Base-by-base conservation (phyloP, 148 eudicot species). In the Hydrangea macrophylla region DNA sequence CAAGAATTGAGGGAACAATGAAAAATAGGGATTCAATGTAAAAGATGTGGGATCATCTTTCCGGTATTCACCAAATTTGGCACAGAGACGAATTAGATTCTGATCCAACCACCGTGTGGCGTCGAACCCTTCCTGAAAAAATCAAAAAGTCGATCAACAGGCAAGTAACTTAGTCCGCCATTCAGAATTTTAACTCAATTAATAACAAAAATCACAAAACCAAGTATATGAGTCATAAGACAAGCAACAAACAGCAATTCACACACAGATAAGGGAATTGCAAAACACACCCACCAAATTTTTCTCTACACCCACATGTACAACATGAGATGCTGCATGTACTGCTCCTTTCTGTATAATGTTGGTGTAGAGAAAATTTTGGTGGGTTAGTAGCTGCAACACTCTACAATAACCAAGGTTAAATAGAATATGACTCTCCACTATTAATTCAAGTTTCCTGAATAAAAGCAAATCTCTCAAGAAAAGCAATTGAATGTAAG, bases 31-130 rank as follows among this genome's bases (percentile, higher is more conserved):
- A 72, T 90, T 93, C 44, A 93, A 76, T n/a, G 89, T 88, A 64
- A 93, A 93, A 60, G 98, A 93, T 28, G 96, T 2, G 36, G 89
- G 92, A 75, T 93, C 98, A 75, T 93, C 98, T 79, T 93, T 93
- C 62, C 92, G 84, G 67, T 90, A 93, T 60, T 88, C 98, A 45
- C 98, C 98, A 75, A 93, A 93, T 65, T 88, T 93, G 59, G 98
- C 68, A 68, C 96, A 93, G 62, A 93, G 79, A 42, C 96, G 96
- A 74, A 93, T 93, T 32, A 93, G 78, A 64, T 80, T 93, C 55
- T 96, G 80, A 78, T 93, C 98, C 82, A 93, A 78, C 98, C 98
- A 93, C 79, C 95, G 79, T 31, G 95, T 93, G 42, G 98, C 87
- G 88, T 93, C 98, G 79, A 93, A 93, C 24, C 90, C 89, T 73